Evolutionary conservation across 2,329 filamentous ascomycete genomes (phyloP).

Genomic region (Colletotrichum sp.): DNA sequence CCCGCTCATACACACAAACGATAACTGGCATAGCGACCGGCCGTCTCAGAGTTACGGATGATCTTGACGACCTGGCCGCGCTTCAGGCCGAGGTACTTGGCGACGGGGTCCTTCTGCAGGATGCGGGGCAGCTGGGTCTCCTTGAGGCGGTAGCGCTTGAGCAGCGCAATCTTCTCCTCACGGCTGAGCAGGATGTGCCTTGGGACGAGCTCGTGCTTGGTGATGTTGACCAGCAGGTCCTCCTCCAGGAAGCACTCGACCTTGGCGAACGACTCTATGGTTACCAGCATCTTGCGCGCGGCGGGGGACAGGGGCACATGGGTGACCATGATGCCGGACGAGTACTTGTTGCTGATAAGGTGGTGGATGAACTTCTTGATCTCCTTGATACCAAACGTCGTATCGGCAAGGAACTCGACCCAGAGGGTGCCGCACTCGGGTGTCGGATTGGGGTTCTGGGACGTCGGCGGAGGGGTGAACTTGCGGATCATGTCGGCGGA

Average conservation of each 20-base stretch:
- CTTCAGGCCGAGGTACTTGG: constrained; percentile 88
- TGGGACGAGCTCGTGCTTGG: constrained; percentile 94
- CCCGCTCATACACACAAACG: constrained; percentile 66
- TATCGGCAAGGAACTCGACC: constrained; percentile 87
- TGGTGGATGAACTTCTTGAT: constrained; percentile 88
- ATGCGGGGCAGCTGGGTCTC: constrained; percentile 96
- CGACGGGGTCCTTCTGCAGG: constrained; percentile 88
- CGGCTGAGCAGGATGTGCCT: constrained; percentile 89
- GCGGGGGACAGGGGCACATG: constrained; percentile 82
- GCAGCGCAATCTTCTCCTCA: constrained; percentile 85
- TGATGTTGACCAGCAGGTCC: constrained; percentile 97
- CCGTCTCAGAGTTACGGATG: constrained; percentile 93
- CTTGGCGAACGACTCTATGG: constrained; percentile 75
- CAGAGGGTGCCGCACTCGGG: constrained; percentile 87
- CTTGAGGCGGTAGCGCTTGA: constrained; percentile 92
- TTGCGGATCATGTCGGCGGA: constrained; percentile 84
- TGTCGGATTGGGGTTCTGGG: constrained; percentile 71
- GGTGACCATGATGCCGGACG: constrained; percentile 90
- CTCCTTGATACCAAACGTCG: constrained; percentile 86
- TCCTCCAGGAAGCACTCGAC: constrained; percentile 97
- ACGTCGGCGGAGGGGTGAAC: constrained; percentile 75
- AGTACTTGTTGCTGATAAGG: constrained; percentile 80
- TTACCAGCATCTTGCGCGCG: constrained; percentile 84
- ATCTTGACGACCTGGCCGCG: constrained; percentile 98
- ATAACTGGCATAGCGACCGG: constrained; percentile 96